Evolutionary conservation across 2,329 filamentous ascomycete species (phyloP).

Genomic region (Hirsutella rhossiliensis): DNA sequence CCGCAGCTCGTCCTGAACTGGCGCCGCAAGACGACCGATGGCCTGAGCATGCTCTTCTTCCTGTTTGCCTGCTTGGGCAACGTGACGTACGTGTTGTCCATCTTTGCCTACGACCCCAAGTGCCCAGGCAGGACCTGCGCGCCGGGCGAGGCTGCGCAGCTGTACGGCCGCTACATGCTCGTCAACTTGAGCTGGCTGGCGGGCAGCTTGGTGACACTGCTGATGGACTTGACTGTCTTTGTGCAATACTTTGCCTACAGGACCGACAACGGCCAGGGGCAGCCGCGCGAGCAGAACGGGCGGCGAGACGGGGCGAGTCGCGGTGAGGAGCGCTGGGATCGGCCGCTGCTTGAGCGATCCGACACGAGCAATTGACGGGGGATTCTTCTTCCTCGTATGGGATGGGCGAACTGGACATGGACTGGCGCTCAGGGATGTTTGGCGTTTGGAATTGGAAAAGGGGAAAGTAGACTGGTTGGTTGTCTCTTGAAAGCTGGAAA

Average conservation of each 20-base stretch:
- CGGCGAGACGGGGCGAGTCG: background rate
- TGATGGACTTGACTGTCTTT: conserved; percentile 80
- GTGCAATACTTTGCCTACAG: conserved; percentile 84
- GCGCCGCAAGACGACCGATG: conserved; percentile 83
- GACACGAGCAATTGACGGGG: conserved; percentile 10
- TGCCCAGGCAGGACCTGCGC: conserved; percentile 47
- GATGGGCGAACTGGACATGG: background rate
- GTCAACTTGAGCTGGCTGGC: conserved; percentile 87
- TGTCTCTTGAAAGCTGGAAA: no score
- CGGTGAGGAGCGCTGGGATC: conserved; percentile 22
- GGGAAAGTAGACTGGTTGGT: no score
- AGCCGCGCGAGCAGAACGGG: background rate
- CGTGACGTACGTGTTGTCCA: conserved; percentile 82
- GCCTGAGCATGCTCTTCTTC: conserved; percentile 89
- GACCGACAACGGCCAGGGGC: conserved; percentile 18
- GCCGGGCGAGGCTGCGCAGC: conserved; percentile 47
- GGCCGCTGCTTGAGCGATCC: conserved; percentile 22
- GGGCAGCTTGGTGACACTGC: conserved; percentile 76
- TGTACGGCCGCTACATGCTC: conserved; percentile 74
- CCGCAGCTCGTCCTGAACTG: conserved; percentile 90
- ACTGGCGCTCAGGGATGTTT: no score
- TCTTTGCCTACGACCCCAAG: conserved; percentile 75
- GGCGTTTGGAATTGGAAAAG: no score
- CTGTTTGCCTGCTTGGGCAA: conserved; percentile 94
- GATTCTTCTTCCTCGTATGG: background rate